These are phyloP conservation scores for Zymoseptoria ardabiliae DNA, from an alignment of 2,329 filamentous ascomycete species.

Conservation along the genomic window DNA sequence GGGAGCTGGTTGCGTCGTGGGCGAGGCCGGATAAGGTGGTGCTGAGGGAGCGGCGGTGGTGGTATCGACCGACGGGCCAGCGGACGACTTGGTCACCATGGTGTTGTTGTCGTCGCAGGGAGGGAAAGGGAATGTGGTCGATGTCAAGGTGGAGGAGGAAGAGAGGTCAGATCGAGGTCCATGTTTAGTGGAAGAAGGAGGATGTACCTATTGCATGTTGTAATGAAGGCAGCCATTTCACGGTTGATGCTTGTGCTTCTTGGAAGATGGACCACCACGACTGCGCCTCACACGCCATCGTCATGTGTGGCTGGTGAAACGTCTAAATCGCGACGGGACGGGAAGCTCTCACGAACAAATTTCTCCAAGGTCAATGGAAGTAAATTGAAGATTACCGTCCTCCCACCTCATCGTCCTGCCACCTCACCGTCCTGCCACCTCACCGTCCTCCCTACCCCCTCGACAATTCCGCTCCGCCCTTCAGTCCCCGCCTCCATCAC, in stretches of 20 bases:
- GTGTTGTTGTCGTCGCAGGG: slow-evolving; percentile 5
- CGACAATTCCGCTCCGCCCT: neutral
- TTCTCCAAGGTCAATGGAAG: neutral
- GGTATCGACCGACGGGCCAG: slow-evolving; percentile 33
- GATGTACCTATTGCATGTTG: neutral
- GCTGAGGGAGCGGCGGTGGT: slow-evolving; percentile 32
- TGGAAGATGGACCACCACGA: neutral
- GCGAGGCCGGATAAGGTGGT: slow-evolving; percentile 41
- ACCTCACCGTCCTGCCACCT: too few relatives aligned
- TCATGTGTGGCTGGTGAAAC: neutral
- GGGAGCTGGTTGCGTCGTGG: slow-evolving; percentile 26
- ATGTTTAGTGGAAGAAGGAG: neutral
- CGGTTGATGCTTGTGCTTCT: neutral
- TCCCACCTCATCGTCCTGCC: too few relatives aligned
- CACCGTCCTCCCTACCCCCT: too few relatives aligned
- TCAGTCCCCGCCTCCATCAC: slow-evolving; percentile 10
- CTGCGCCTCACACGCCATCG: neutral
- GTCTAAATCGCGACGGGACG: neutral
- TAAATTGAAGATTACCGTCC: too few relatives aligned
- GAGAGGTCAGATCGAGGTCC: neutral
- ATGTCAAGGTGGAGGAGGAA: neutral
- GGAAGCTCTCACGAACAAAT: neutral
- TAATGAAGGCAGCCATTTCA: neutral
- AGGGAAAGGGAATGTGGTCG: neutral
- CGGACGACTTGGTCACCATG: slow-evolving; percentile 41